phyloP scores from a whole-genome alignment of 2,329 filamentous ascomycete genomes.

The Phyllosticta capitalensis region DNA sequence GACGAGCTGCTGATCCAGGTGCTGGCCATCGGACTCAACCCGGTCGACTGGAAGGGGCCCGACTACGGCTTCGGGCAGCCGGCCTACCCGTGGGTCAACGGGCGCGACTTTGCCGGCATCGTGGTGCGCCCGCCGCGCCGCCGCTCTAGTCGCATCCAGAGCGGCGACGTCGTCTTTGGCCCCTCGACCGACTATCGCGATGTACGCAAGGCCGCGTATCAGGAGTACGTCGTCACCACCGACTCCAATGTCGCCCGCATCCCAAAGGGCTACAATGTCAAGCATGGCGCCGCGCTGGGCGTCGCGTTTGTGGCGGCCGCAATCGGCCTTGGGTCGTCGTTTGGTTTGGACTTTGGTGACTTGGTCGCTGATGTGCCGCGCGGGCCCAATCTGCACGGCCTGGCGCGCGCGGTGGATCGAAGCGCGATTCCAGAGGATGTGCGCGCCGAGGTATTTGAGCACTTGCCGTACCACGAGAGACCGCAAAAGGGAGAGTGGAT shows the following conservation, averaged over 20 bases:
- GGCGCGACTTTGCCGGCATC: constrained; percentile 57
- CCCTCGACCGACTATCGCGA: constrained; percentile 69
- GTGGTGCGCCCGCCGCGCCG: constrained; percentile 40
- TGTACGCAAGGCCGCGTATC: constrained; percentile 60
- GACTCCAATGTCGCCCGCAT: constrained; percentile 57
- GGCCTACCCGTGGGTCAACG: constrained; percentile 57
- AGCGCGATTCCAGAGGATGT: constrained; percentile 52
- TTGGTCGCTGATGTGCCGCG: constrained; percentile 17
- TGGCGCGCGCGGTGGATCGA: constrained; percentile 40
- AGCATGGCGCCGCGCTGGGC: constrained; percentile 54
- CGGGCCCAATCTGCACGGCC: constrained; percentile 51
- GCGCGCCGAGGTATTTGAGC: constrained; percentile 49
- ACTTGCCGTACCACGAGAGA: constrained; percentile 44
- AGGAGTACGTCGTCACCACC: constrained; percentile 57
- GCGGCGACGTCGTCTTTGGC: constrained; percentile 41
- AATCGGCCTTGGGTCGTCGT: constrained; percentile 57
- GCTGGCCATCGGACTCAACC: constrained; percentile 60
- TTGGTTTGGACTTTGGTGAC: constrained; percentile 56
- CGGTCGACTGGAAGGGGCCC: constrained; percentile 66
- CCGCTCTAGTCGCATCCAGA: constrained; percentile 28
- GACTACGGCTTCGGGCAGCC: constrained; percentile 65
- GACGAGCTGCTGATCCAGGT: constrained; percentile 53
- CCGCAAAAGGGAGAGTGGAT: constrained; percentile 57
- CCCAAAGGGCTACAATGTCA: constrained; percentile 40
- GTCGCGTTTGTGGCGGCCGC: constrained; percentile 64